Conservation (phyloP, 169 alveolate genomes). For the Plasmodium knowlesi region DNA sequence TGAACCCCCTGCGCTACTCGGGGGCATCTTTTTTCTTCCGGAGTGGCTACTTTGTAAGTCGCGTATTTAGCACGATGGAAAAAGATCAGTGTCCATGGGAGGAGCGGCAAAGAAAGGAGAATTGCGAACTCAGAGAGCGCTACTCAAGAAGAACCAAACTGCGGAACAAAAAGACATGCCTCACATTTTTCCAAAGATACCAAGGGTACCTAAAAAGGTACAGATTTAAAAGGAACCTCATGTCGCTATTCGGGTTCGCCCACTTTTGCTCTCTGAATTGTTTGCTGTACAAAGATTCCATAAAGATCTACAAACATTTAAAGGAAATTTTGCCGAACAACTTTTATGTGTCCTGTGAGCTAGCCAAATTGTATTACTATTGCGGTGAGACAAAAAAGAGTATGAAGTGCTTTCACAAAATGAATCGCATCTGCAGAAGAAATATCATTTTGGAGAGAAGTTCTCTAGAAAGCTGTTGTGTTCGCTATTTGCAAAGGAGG, state of each 20-base stretch:
- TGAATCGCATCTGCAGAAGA: not conserved
- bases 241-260: conserved; percentile 63
- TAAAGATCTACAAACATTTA: conserved; percentile 19
- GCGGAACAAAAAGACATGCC: not conserved
- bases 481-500: conserved; percentile 6
- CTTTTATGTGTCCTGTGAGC: conserved; percentile 36
- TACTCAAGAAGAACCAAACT: not conserved
- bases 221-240: conserved; percentile 25
- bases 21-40: conserved; percentile 33
- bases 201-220: conserved; percentile 10
- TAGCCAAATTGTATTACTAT: conserved; percentile 52
- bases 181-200: conserved; percentile 1
- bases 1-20: conserved; percentile 33
- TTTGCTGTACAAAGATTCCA: conserved; percentile 17
- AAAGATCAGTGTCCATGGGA: too few relatives aligned
- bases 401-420: conserved; percentile 25
- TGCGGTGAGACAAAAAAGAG: conserved; percentile 21
- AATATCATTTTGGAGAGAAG: conserved; percentile 16
- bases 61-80: not conserved
- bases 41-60: conserved; percentile 29
- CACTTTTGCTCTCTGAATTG: conserved; percentile 54
- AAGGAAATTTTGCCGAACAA: not conserved
- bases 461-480: not conserved
- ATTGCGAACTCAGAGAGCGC: too few relatives aligned
- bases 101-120: not conserved